phyloP scores from a whole-genome alignment of 305 asterid genomes.

The Plantago rigida region DNA sequence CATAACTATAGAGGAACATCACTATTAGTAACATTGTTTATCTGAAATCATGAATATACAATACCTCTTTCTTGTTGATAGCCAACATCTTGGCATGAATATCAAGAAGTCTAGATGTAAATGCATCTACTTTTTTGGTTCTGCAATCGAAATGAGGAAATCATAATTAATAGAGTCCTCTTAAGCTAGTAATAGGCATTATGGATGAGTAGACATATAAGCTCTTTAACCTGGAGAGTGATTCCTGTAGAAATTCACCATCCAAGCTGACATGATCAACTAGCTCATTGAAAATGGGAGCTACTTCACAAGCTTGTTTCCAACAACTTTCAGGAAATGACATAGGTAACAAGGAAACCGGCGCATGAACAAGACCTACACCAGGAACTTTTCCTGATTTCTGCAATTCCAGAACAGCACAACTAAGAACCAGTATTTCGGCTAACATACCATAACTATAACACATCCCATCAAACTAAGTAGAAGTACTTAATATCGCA shows the following conservation, averaged over 20 bases:
- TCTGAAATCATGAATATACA: no score
- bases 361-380: slow-evolving; percentile 80
- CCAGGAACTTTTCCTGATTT: slow-evolving; percentile 78
- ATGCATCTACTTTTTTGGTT: slow-evolving; percentile 71
- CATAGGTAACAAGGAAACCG: slow-evolving; percentile 67
- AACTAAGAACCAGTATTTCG: slow-evolving; percentile 5
- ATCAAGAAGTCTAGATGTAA: slow-evolving; percentile 81
- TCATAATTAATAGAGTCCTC: neutral
- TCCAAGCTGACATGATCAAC: slow-evolving; percentile 86
- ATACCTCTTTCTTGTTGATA: slow-evolving; percentile 76
- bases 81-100: slow-evolving; percentile 82
- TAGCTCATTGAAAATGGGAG: slow-evolving; percentile 89
- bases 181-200: neutral
- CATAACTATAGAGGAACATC: neutral
- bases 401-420: slow-evolving; percentile 36
- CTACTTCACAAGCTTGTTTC: slow-evolving; percentile 87
- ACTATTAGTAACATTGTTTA: no score
- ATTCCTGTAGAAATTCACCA: slow-evolving; percentile 72
- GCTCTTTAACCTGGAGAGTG: slow-evolving; percentile 65
- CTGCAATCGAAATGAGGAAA: slow-evolving; percentile 37
- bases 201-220: neutral
- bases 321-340: slow-evolving; percentile 66
- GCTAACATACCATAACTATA: slow-evolving; percentile 4
- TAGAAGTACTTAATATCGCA: no score
- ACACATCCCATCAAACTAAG: no score